These are phyloP conservation scores for Emmonsiellopsis sp. DNA, from an alignment of 2,329 filamentous ascomycete species.

Conservation along the genomic window DNA sequence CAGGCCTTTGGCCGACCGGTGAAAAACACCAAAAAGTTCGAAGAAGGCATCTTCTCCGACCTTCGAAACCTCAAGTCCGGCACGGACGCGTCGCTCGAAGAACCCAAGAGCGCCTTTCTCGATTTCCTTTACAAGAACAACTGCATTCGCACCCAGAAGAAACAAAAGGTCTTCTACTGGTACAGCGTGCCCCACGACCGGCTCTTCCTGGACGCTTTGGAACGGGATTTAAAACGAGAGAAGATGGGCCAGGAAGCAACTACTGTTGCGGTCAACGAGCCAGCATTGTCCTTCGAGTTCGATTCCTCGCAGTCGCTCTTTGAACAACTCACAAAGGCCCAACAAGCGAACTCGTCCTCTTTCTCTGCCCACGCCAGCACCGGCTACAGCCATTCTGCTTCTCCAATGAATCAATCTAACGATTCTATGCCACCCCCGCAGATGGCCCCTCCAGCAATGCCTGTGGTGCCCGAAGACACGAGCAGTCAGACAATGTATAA, in stretches of 20 bases:
- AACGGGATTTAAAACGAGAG: conserved; percentile 95
- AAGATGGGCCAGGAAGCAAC: conserved; percentile 99
- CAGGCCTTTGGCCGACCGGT: conserved; percentile 97
- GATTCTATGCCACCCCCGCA: conserved; percentile 79
- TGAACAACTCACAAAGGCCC: conserved; percentile 97
- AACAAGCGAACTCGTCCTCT: conserved; percentile 96
- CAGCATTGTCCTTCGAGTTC: conserved; percentile 95
- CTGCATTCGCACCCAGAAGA: conserved; percentile 99
- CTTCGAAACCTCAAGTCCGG: conserved; percentile 96
- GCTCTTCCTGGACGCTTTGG: conserved; percentile 91
- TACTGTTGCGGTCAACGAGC: conserved; percentile 92
- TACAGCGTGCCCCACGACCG: conserved; percentile 98
- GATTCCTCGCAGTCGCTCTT: conserved; percentile 98
- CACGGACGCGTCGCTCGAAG: conserved; percentile 94
- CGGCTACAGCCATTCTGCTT: conserved; percentile 68
- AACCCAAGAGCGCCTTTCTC: conserved; percentile 96
- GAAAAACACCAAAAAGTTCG: conserved; percentile 99
- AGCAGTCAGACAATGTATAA: conserved; percentile 62
- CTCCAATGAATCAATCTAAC: conserved; percentile 83
- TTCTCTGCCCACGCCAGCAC: conserved; percentile 73
- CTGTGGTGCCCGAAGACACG: conserved; percentile 52
- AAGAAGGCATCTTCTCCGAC: conserved; percentile 98
- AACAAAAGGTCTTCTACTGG: conserved; percentile 99
- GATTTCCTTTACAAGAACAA: conserved; percentile 99
- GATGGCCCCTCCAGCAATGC: conserved; percentile 55